These are phyloP conservation scores for Trichophaea hybrida DNA, from an alignment of 2,329 filamentous ascomycete species.

Conservation along the genomic window DNA sequence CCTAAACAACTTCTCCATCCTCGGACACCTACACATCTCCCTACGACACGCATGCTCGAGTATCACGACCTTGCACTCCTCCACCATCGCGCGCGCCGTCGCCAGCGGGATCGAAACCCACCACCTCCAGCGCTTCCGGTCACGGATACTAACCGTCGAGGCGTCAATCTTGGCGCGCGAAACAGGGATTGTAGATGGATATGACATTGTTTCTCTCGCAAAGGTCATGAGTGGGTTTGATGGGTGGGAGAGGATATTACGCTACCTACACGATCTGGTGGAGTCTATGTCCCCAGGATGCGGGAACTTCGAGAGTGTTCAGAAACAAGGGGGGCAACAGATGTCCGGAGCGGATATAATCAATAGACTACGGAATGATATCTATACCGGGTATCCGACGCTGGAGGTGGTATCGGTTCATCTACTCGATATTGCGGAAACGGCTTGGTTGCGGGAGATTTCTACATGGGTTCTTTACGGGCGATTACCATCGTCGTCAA, in stretches of 20 bases:
- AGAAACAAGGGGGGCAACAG: conserved; percentile 18
- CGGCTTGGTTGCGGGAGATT: conserved; percentile 79
- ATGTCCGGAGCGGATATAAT: conserved; percentile 62
- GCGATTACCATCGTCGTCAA: conserved; percentile 45
- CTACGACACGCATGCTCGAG: conserved; percentile 52
- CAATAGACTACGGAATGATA: conserved; percentile 56
- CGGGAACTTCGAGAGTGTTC: conserved; percentile 28
- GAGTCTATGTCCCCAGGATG: conserved; percentile 47
- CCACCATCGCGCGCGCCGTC: conserved; percentile 74
- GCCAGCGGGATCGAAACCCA: conserved; percentile 60
- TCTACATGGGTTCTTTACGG: conserved; percentile 87
- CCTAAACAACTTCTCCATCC: conserved; percentile 57
- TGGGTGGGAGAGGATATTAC: conserved; percentile 69
- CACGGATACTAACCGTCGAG: conserved; percentile 74
- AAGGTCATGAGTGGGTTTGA: conserved; percentile 70
- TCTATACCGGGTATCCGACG: conserved; percentile 78
- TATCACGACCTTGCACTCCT: conserved; percentile 57
- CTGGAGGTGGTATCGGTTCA: conserved; percentile 62
- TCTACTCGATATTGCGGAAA: conserved; percentile 65
- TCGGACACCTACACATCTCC: conserved; percentile 64
- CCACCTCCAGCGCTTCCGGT: conserved; percentile 68
- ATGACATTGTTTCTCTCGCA: conserved; percentile 84
- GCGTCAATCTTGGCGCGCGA: conserved; percentile 60
- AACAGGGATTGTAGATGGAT: conserved; percentile 68
- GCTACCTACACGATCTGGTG: conserved; percentile 68